phyloP scores from a whole-genome alignment of 768 basidiomycete genomes.

The Leccinellum rugosiceps region DNA sequence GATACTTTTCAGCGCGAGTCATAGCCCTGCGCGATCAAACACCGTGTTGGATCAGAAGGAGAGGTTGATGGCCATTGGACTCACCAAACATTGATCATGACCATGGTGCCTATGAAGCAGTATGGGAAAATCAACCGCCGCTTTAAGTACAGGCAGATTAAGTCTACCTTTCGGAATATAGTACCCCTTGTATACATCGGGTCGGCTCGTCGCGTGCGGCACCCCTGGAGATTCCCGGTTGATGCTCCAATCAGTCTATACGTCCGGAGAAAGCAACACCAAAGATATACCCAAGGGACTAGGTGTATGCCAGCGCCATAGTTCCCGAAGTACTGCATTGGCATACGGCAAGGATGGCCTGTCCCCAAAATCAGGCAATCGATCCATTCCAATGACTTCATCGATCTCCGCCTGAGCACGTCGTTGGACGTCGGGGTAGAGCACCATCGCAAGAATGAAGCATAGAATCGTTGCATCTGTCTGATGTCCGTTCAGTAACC shows the following conservation, averaged over 20 bases:
- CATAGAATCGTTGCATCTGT: conserved; percentile 8
- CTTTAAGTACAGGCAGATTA: not conserved
- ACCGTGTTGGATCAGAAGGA: not conserved
- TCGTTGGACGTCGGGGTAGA: conserved; percentile 26
- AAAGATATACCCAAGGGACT: conserved; percentile 8
- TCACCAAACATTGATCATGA: conserved; percentile 2
- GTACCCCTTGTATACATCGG: conserved; percentile 21
- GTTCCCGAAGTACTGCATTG: conserved; percentile 23
- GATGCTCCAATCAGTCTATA: not conserved
- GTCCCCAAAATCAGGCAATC: conserved; percentile 27
- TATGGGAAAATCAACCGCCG: not conserved
- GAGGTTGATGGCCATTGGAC: not conserved
- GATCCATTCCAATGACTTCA: conserved; percentile 15
- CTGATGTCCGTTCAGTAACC: conserved; percentile 1
- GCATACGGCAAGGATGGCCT: conserved; percentile 24
- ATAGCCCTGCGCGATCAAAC: conserved; percentile 2
- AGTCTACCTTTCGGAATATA: conserved; percentile 19
- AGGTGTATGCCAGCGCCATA: conserved; percentile 20
- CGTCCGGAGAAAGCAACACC: not conserved
- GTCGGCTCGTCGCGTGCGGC: conserved; percentile 12
- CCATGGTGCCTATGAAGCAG: not conserved
- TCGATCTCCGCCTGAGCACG: conserved; percentile 29
- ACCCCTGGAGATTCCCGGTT: not conserved
- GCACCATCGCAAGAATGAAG: conserved; percentile 27
- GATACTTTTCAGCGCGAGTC: conserved; percentile 1